Conservation (phyloP, 225 moss, liverwort and hornwort genomes). For the Ulota crispa region DNA sequence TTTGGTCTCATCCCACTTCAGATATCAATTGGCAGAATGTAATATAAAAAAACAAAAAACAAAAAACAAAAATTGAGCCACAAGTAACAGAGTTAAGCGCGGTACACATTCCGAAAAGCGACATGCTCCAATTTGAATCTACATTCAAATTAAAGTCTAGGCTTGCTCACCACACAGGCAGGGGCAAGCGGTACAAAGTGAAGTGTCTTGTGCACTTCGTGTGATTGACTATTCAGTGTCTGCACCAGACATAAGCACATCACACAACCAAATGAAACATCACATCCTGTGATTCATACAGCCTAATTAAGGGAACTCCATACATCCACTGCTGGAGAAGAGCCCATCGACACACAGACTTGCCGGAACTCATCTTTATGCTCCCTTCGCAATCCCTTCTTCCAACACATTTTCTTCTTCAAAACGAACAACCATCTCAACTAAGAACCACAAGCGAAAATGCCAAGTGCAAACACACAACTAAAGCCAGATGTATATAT, state of each 20-base stretch:
- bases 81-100: neutral
- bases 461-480: neutral
- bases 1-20: neutral
- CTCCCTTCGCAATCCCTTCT: constrained; percentile 9
- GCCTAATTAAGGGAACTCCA: neutral
- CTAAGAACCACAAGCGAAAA: constrained; percentile 4
- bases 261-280: constrained; percentile 8
- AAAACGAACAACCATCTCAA: constrained; percentile 1
- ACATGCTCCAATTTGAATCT: neutral
- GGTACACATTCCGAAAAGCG: neutral
- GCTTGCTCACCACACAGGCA: constrained; percentile 91
- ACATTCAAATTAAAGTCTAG: neutral
- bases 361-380: neutral
- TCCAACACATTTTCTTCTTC: neutral
- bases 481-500: neutral
- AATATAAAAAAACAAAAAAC: neutral
- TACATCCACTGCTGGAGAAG: neutral
- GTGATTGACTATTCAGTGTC: constrained; percentile 88
- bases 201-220: constrained; percentile 99
- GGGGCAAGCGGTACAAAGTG: constrained; percentile 95
- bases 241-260: constrained; percentile 36
- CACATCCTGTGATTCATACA: neutral
- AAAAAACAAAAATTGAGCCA: neutral
- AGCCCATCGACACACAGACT: neutral
- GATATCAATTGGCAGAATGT: neutral